phyloP scores from a whole-genome alignment of 306 rosid species.

The Pyrus pyrifolia region DNA sequence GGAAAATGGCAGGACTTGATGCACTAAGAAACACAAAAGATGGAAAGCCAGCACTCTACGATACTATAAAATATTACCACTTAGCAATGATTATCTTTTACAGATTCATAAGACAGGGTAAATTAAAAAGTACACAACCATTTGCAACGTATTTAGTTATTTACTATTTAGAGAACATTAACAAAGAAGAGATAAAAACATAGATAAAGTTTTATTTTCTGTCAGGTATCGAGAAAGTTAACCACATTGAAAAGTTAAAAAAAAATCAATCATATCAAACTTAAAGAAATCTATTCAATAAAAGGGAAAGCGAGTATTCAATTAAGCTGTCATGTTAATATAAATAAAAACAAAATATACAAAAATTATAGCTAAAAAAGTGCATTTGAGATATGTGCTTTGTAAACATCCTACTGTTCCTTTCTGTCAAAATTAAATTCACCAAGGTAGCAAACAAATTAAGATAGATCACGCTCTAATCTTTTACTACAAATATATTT shows the following conservation, averaged over 20 bases:
- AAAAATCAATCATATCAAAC: background rate
- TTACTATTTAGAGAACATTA: too few species aligned
- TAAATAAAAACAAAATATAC: background rate
- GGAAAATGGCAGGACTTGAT: background rate
- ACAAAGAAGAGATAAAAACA: background rate
- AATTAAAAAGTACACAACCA: background rate
- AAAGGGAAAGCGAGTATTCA: background rate
- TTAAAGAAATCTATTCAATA: background rate
- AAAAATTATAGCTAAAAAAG: background rate
- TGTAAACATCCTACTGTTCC: background rate
- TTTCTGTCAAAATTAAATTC: background rate
- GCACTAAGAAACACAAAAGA: background rate
- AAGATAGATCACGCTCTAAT: background rate
- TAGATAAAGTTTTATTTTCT: background rate
- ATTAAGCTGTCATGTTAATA: background rate
- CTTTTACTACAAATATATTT: background rate
- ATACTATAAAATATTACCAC: background rate
- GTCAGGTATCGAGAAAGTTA: too few species aligned
- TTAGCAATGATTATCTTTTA: background rate
- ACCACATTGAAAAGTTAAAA: too few species aligned
- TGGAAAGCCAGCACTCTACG: background rate
- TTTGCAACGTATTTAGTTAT: background rate
- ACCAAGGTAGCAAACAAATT: background rate
- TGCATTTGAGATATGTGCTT: background rate
- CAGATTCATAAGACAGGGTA: background rate